These are phyloP conservation scores for Manihot esculenta DNA, from an alignment of 441 rosid genomes.

Conservation along the genomic window DNA sequence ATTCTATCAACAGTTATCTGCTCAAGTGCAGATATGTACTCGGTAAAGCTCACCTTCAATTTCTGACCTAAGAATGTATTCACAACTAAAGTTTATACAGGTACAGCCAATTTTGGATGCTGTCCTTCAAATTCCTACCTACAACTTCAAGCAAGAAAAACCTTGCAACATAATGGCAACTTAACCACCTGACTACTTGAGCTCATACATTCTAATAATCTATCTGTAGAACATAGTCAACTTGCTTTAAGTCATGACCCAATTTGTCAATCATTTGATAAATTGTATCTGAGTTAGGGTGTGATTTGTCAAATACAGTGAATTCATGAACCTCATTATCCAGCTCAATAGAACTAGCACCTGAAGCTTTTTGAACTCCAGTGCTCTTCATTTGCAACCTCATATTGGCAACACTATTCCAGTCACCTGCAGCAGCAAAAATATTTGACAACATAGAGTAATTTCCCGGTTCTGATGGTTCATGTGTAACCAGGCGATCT, in stretches of 20 bases:
- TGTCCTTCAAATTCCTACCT: neutral
- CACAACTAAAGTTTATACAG: neutral
- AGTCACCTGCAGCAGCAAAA: conserved; percentile 68
- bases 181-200: neutral
- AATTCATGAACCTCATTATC: conserved; percentile 59
- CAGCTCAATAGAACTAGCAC: conserved; percentile 66
- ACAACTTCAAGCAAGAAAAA: too few relatives aligned
- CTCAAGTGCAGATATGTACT: neutral
- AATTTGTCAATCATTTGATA: conserved; percentile 55
- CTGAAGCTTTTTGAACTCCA: conserved; percentile 59
- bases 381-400: conserved; percentile 60
- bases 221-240: conserved; percentile 14
- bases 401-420: conserved; percentile 59
- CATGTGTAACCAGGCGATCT: conserved; percentile 36
- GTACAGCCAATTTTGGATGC: neutral
- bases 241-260: conserved; percentile 38
- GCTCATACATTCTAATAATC: conserved; percentile 23
- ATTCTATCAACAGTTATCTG: neutral
- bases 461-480: conserved; percentile 55
- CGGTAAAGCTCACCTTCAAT: neutral
- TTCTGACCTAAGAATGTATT: conserved; percentile 1
- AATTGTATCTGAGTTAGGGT: conserved; percentile 54
- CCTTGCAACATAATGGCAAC: too few relatives aligned
- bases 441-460: conserved; percentile 66
- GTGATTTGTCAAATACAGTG: conserved; percentile 60